A percentile compares a stretch with the other conserved stretches of the same genome.
Evolutionary conservation across 441 rosid species (phyloP).

Genomic region (Theobroma grandiflorum): DNA sequence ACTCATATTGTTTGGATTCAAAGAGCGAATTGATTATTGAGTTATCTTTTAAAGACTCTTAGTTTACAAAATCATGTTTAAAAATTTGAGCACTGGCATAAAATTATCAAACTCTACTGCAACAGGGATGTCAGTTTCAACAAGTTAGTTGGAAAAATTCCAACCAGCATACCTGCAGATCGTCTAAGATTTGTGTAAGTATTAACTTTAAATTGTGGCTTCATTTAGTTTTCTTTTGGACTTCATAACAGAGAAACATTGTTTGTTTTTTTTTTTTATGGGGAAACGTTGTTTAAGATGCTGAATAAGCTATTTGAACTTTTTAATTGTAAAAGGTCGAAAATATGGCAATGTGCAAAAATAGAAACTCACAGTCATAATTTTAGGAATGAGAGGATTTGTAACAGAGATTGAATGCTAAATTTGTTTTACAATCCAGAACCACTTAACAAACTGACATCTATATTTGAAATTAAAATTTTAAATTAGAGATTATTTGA

Average conservation of each 20-base stretch:
- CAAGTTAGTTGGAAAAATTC: constrained; percentile 65
- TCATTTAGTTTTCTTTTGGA: neutral
- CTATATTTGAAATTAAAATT: neutral
- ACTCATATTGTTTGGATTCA: constrained; percentile 1
- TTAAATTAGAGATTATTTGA: neutral
- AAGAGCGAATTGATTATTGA: neutral
- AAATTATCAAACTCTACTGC: constrained; percentile 21
- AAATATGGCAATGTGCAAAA: constrained; percentile 3
- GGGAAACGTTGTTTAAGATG: neutral
- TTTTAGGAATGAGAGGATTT: constrained; percentile 1
- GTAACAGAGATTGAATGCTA: neutral
- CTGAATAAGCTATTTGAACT: constrained; percentile 18
- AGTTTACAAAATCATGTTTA: constrained; percentile 10
- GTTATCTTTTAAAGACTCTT: neutral
- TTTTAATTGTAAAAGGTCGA: constrained; percentile 2
- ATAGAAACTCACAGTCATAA: neutral
- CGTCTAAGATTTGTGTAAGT: constrained; percentile 66
- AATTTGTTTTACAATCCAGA: neutral
- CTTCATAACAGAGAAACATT: neutral
- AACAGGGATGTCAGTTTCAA: constrained; percentile 91
- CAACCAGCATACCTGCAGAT: constrained; percentile 44
- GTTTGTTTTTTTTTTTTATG: neutral
- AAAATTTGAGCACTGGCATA: neutral
- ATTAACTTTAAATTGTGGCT: constrained; percentile 20
- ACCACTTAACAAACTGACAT: neutral